Evolutionary conservation across 225 moss, liverwort and hornwort genomes (phyloP), one percentile per base, ranked within the genome.

Genomic region (Climacium dendroides): DNA sequence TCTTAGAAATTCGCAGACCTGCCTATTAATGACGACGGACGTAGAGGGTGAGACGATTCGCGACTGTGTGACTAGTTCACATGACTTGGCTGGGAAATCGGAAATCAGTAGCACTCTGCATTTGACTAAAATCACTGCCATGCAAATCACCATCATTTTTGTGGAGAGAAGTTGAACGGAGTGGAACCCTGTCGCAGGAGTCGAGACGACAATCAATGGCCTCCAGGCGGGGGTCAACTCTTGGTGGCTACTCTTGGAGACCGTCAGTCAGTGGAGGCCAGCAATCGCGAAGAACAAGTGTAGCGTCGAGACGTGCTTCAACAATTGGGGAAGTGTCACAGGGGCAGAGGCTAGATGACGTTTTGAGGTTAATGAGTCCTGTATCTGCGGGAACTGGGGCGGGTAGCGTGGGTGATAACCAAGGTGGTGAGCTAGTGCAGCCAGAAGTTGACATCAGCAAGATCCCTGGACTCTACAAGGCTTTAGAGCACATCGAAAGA

Each of bases 401-500:
- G 54, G 95, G 90, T 43, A 93, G 93, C 62, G 88, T 79, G 13
- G 89, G 50, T 47, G 94, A 91, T 66, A 94, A 90, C 88, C 92
- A 94, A 45, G 82, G 72, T 57, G 91, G 84, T 63, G 89, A 92
- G 74, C 91, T 60, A 41, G 86, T 86, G 88, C 82, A n/a, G 45
- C 85, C 88, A 60, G 92, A 95, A 64, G 89, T 89, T 34, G 98
- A 96, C 76, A 92, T 98, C 85, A 96, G 91, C 89, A 97, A 95
- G 88, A 90, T 98, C 55, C 90, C 88, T 32, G 93, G 96, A 78
- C 95, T 98, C 60, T 91, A 89, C 85, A 96, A 97, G 84, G 97
- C 98, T 86, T 88, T 98, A 62, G 97, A 98, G 85, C 91, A 94
- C 88, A 90, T 94, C 67, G 98, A 98, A 92, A 92, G 97, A 89